Evolutionary conservation across 2,329 filamentous ascomycete species (phyloP).

Genomic region (Arthroderma sp.): DNA sequence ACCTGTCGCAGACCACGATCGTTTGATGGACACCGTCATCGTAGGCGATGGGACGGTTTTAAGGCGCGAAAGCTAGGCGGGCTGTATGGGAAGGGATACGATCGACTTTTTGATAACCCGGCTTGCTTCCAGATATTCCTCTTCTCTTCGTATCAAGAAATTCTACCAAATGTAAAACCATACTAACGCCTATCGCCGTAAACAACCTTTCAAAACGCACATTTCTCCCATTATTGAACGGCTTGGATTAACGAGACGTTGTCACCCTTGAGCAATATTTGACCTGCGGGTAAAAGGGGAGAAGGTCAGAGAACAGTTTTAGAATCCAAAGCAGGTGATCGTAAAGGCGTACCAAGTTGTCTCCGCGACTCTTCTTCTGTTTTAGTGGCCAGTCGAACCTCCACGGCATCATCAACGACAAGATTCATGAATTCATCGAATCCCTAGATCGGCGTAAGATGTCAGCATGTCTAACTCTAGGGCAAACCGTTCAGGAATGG

Average conservation of each 20-base stretch:
- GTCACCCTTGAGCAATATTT: slow-evolving; percentile 78
- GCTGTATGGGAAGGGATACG: background rate
- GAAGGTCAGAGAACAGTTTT: slow-evolving; percentile 6
- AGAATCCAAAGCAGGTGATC: background rate
- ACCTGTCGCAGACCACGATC: slow-evolving; percentile 64
- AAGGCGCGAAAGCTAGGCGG: background rate
- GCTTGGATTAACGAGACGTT: slow-evolving; percentile 71
- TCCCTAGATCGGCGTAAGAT: slow-evolving; percentile 44
- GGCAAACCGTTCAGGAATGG: slow-evolving; percentile 1
- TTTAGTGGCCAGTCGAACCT: slow-evolving; percentile 77
- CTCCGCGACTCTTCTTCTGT: slow-evolving; percentile 66
- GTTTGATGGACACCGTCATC: slow-evolving; percentile 63
- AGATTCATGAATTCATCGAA: slow-evolving; percentile 99
- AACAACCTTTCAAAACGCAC: slow-evolving; percentile 2
- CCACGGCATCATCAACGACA: slow-evolving; percentile 86
- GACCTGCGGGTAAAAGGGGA: slow-evolving; percentile 40
- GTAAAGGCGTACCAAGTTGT: slow-evolving; percentile 51
- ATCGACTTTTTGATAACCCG: background rate
- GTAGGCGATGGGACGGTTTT: slow-evolving; percentile 54
- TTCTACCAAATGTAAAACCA: slow-evolving; percentile 2
- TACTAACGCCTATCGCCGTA: slow-evolving; percentile 6
- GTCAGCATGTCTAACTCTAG: slow-evolving; percentile 2
- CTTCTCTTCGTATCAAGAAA: background rate
- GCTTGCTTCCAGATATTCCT: slow-evolving; percentile 1
- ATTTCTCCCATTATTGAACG: slow-evolving; percentile 22